Evolutionary conservation across 163 green algal genomes (phyloP).

Genomic region (Chlorella variabilis): DNA sequence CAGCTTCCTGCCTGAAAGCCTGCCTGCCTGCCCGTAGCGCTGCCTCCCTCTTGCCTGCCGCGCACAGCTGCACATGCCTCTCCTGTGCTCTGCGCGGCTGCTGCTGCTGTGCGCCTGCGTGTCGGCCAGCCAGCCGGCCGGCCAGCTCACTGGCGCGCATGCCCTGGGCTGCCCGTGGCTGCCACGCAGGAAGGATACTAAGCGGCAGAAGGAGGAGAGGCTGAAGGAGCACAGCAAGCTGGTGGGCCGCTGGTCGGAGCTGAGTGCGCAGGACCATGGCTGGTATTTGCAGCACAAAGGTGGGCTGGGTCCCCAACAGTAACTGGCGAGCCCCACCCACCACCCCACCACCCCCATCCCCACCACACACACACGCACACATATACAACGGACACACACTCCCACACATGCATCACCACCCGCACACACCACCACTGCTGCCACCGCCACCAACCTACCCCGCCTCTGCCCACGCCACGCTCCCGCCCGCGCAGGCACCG

Average conservation of each 20-base stretch:
- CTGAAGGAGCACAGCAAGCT: constrained; percentile 37
- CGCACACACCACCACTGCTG: no score
- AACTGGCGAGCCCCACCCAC: no score
- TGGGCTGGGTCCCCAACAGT: neutral
- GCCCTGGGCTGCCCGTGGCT: no score
- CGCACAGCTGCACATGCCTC: neutral
- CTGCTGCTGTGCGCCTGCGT: neutral
- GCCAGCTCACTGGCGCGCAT: no score
- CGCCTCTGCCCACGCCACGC: neutral
- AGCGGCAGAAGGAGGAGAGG: neutral
- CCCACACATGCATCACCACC: no score
- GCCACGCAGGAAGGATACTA: constrained; percentile 3
- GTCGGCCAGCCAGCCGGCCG: neutral
- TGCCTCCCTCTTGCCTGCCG: no score
- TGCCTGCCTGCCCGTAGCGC: no score
- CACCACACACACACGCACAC: no score
- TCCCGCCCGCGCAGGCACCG: constrained; percentile 12
- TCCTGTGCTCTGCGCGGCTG: neutral
- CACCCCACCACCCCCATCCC: neutral
- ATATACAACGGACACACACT: no score
- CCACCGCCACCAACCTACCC: no score
- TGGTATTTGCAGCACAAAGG: constrained; percentile 45
- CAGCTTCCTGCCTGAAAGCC: no score
- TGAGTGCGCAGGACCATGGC: constrained; percentile 44
- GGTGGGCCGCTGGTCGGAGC: constrained; percentile 14